A percentile compares a stretch with the other conserved stretches of the same genome.
phyloP scores from a whole-genome alignment of 169 alveolate species.

The Perkinsus marinus region DNA sequence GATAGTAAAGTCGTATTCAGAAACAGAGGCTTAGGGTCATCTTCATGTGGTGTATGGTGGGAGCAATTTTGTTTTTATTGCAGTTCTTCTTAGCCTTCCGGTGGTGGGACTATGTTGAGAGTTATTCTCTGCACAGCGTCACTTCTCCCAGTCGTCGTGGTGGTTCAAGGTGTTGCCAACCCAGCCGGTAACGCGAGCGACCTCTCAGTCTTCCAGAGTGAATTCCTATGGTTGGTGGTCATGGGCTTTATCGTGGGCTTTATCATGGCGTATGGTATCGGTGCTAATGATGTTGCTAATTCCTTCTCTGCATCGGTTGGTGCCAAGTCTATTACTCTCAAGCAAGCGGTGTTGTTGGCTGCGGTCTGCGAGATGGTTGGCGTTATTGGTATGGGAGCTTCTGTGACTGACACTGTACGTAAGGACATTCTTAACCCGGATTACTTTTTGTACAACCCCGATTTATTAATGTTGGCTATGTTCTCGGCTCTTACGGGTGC shows the following conservation, averaged over 20 bases:
- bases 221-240: constrained; percentile 49
- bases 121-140: too few relatives aligned
- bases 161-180: too few relatives aligned
- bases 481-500: constrained; percentile 52
- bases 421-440: constrained; percentile 42
- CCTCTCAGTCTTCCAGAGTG: constrained; percentile 30
- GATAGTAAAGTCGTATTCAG: too few relatives aligned
- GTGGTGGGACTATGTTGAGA: too few relatives aligned
- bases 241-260: constrained; percentile 45
- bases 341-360: constrained; percentile 47
- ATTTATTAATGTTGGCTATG: constrained; percentile 61
- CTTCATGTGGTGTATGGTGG: too few relatives aligned
- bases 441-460: constrained; percentile 51
- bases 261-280: constrained; percentile 53
- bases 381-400: constrained; percentile 55
- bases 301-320: constrained; percentile 63
- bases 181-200: background rate
- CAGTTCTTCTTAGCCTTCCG: too few relatives aligned
- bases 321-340: constrained; percentile 44
- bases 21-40: too few relatives aligned
- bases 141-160: too few relatives aligned
- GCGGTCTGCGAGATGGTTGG: constrained; percentile 60
- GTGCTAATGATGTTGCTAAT: constrained; percentile 73
- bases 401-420: constrained; percentile 61
- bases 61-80: too few relatives aligned